phyloP scores from a whole-genome alignment of 345 rosid species.

The Heritiera fomes region DNA sequence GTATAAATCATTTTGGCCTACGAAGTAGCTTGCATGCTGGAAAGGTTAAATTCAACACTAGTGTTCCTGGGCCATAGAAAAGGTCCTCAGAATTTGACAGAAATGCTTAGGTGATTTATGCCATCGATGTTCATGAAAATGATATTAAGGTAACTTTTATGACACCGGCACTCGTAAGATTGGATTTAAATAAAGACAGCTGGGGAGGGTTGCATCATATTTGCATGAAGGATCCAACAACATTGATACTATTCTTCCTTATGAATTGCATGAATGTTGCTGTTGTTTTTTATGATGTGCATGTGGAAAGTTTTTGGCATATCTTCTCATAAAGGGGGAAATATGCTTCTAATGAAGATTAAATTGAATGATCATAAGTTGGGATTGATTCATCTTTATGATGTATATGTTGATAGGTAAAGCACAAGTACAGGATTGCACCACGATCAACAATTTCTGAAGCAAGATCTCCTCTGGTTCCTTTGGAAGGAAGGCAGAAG shows the following conservation, averaged over 20 bases:
- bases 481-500: slow-evolving; percentile 58
- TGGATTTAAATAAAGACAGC: background rate
- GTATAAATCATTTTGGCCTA: background rate
- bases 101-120: slow-evolving; percentile 7
- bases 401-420: slow-evolving; percentile 52
- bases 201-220: background rate
- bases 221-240: slow-evolving; percentile 9
- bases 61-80: background rate
- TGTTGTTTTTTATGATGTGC: slow-evolving; percentile 3
- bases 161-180: background rate
- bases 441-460: slow-evolving; percentile 42
- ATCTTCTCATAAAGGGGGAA: slow-evolving; percentile 6
- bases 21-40: background rate
- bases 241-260: background rate
- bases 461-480: slow-evolving; percentile 44
- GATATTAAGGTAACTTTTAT: slow-evolving; percentile 9
- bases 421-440: slow-evolving; percentile 73
- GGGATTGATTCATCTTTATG: slow-evolving; percentile 6
- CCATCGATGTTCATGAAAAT: slow-evolving; percentile 6
- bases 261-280: background rate
- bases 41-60: background rate
- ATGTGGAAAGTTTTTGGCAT: background rate
- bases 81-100: background rate
- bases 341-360: slow-evolving; percentile 5
- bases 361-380: slow-evolving; percentile 2